Evolutionary conservation across 2,329 filamentous ascomycete genomes (phyloP).

Genomic region (Pestalotiopsis sp.): DNA sequence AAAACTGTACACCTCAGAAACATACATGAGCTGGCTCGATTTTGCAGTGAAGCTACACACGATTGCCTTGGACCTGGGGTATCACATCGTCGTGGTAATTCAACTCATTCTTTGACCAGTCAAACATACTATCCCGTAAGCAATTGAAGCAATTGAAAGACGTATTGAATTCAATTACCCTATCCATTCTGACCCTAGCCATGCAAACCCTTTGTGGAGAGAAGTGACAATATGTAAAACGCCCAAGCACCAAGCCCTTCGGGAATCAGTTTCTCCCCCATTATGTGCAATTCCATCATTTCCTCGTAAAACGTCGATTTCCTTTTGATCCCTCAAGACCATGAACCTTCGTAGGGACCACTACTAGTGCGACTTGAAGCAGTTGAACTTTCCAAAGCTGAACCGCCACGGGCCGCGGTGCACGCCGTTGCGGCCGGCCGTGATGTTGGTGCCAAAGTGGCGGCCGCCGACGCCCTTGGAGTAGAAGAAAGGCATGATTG

Average conservation of each 20-base stretch:
- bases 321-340: not conserved
- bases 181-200: not conserved
- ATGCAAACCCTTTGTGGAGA: not conserved
- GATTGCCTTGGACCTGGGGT: too few relatives aligned
- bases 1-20: too few relatives aligned
- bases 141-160: not conserved
- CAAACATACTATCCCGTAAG: too few relatives aligned
- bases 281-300: not conserved
- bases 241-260: not conserved
- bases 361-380: constrained; percentile 41
- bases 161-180: not conserved
- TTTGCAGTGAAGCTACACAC: too few relatives aligned
- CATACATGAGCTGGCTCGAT: too few relatives aligned
- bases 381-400: constrained; percentile 51
- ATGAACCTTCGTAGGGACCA: not conserved
- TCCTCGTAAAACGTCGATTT: not conserved
- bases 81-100: too few relatives aligned
- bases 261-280: not conserved
- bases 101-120: too few relatives aligned
- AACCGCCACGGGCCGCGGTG: constrained; percentile 53
- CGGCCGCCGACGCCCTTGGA: constrained; percentile 47
- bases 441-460: constrained; percentile 52
- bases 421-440: constrained; percentile 46
- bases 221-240: not conserved
- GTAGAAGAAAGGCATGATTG: constrained; percentile 49